A percentile compares a stretch with the other conserved stretches of the same genome.
phyloP scores from a whole-genome alignment of 805 yeast genomes.

The Metschnikowia santaceciliae region DNA sequence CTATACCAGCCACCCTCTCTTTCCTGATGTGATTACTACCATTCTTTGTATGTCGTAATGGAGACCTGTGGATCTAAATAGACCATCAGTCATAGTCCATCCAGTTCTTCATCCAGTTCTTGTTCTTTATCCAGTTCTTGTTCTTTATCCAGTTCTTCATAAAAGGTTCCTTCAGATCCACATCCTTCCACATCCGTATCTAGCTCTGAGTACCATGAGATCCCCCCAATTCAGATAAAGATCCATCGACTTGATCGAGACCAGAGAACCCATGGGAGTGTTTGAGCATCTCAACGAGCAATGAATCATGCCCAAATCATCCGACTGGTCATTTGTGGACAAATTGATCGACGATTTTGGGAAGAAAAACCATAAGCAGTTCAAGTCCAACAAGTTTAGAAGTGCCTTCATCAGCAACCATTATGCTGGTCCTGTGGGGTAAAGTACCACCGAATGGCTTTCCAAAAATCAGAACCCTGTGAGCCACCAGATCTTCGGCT shows the following conservation, averaged over 20 bases:
- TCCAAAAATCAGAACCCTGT: slow-evolving; percentile 93
- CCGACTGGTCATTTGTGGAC: slow-evolving; percentile 77
- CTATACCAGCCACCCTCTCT: too few relatives aligned
- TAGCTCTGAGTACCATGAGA: too few relatives aligned
- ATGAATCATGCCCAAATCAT: slow-evolving; percentile 87
- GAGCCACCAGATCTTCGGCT: slow-evolving; percentile 63
- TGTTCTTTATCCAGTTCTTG: too few relatives aligned
- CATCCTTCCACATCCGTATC: too few relatives aligned
- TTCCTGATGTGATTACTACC: too few relatives aligned
- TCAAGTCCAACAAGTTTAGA: slow-evolving; percentile 66
- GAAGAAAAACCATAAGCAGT: slow-evolving; percentile 42
- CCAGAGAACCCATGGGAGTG: slow-evolving; percentile 68
- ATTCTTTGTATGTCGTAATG: too few relatives aligned
- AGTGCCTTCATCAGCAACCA: slow-evolving; percentile 83
- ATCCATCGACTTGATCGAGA: slow-evolving; percentile 84
- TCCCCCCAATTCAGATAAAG: too few relatives aligned
- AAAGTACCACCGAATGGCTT: slow-evolving; percentile 87
- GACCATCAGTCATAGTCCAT: too few relatives aligned
- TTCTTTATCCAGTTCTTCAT: too few relatives aligned
- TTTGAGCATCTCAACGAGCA: slow-evolving; percentile 89
- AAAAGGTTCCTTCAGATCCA: too few relatives aligned
- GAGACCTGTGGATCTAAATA: too few relatives aligned
- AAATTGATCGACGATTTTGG: slow-evolving; percentile 70
- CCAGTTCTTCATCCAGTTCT: too few relatives aligned
- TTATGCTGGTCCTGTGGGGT: slow-evolving; percentile 94